Conservation (phyloP, 345 rosid genomes). For the Jatropha curcas region DNA sequence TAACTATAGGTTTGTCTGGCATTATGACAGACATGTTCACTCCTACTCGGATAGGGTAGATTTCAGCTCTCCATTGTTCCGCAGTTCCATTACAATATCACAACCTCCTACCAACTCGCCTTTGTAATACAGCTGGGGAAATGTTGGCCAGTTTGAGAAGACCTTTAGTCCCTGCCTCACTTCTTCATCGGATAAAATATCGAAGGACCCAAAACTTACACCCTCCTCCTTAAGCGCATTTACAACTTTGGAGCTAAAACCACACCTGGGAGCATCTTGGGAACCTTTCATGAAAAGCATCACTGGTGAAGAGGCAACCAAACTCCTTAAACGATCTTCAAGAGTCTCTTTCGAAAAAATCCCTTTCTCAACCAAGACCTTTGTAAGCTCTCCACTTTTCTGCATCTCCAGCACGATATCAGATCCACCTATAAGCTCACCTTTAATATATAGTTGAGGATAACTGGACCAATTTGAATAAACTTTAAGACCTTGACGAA, state of each 20-base stretch:
- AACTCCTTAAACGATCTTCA: constrained; percentile 60
- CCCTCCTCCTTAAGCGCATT: constrained; percentile 71
- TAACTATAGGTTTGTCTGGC: not conserved
- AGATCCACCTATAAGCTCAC: constrained; percentile 88
- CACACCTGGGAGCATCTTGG: constrained; percentile 86
- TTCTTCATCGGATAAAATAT: constrained; percentile 78
- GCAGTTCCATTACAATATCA: constrained; percentile 81
- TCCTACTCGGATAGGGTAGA: constrained; percentile 73
- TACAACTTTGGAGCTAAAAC: constrained; percentile 93
- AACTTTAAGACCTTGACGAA: constrained; percentile 89
- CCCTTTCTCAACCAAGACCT: constrained; percentile 64
- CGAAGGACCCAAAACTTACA: constrained; percentile 74
- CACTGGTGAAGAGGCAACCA: constrained; percentile 65
- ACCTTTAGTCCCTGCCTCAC: constrained; percentile 88
- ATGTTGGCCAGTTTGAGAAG: constrained; percentile 97
- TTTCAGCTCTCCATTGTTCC: constrained; percentile 68
- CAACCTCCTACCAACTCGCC: constrained; percentile 98
- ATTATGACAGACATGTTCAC: constrained; percentile 4
- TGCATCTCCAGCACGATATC: constrained; percentile 94
- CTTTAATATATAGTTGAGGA: constrained; percentile 82
- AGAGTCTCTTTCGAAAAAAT: constrained; percentile 45
- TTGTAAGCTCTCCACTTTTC: constrained; percentile 83
- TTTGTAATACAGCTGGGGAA: constrained; percentile 89
- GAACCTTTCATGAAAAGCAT: constrained; percentile 98
- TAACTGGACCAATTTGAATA: constrained; percentile 97